phyloP scores from a whole-genome alignment of 2,329 filamentous ascomycete genomes.

The Diaporthe destruens region DNA sequence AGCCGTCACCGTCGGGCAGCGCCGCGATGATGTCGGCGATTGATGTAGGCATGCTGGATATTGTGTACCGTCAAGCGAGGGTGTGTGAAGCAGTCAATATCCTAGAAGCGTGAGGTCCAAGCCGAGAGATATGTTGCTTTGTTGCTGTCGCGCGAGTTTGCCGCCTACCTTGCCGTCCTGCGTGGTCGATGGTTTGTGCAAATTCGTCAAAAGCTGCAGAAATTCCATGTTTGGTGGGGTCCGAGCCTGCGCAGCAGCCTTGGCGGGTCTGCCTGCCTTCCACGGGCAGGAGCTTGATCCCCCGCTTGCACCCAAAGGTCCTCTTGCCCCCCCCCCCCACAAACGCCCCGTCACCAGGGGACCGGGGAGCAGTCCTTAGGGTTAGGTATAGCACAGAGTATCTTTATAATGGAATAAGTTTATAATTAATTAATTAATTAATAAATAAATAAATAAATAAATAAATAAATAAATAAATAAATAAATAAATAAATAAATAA shows the following conservation, averaged over 20 bases:
- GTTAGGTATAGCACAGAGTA: neutral
- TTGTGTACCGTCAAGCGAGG: slow-evolving; percentile 7
- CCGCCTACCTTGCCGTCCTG: neutral
- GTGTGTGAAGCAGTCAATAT: neutral
- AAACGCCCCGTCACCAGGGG: too few relatives aligned
- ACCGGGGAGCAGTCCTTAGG: neutral
- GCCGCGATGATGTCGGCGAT: slow-evolving; percentile 75
- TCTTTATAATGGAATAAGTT: too few relatives aligned
- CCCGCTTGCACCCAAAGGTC: too few relatives aligned
- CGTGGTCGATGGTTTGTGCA: slow-evolving; percentile 6
- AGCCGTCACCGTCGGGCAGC: slow-evolving; percentile 81
- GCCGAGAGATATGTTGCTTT: neutral
- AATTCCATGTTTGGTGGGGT: slow-evolving; percentile 42
- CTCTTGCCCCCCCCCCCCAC: too few relatives aligned
- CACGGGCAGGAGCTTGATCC: neutral
- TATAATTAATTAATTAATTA: too few relatives aligned
- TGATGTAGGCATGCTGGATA: slow-evolving; percentile 46
- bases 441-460: too few relatives aligned
- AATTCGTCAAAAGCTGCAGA: slow-evolving; percentile 39
- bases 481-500: too few relatives aligned
- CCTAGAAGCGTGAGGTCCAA: neutral
- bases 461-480: too few relatives aligned
- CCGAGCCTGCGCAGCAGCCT: slow-evolving; percentile 17
- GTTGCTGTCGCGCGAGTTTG: slow-evolving; percentile 8
- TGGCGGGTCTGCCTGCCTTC: slow-evolving; percentile 13